Evolutionary conservation across 768 basidiomycete species (phyloP).

Genomic region (Tricholoma flavovirens): DNA sequence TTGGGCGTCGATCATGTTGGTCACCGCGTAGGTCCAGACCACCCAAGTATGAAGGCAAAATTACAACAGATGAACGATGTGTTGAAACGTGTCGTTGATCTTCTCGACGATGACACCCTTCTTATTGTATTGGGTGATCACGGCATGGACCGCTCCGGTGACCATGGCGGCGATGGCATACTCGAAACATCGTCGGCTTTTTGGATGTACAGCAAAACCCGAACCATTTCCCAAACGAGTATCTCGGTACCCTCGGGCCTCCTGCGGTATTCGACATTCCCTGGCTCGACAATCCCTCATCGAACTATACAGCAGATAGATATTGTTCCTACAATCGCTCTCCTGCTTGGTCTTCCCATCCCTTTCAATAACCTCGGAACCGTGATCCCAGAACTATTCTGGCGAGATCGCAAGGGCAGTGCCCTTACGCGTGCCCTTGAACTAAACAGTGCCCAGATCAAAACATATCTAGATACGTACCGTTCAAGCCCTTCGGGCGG

Average conservation of each 20-base stretch:
- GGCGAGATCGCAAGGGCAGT: constrained; percentile 35
- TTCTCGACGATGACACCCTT: constrained; percentile 81
- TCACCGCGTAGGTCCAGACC: constrained; percentile 88
- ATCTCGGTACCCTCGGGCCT: constrained; percentile 42
- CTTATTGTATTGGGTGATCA: constrained; percentile 93
- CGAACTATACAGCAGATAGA: constrained; percentile 90
- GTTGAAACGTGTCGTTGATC: constrained; percentile 62
- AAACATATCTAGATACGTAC: constrained; percentile 71
- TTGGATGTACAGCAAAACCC: constrained; percentile 89
- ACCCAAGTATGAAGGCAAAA: constrained; percentile 81
- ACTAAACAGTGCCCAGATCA: constrained; percentile 72
- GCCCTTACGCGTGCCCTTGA: constrained; percentile 55
- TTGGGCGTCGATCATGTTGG: constrained; percentile 97
- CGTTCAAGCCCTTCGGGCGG: constrained; percentile 60
- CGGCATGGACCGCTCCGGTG: constrained; percentile 92
- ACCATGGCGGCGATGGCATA: constrained; percentile 89
- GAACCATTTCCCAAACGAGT: constrained; percentile 34
- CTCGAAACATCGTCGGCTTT: constrained; percentile 81
- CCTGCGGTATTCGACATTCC: constrained; percentile 52
- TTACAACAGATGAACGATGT: constrained; percentile 85
- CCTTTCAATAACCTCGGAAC: constrained; percentile 94
- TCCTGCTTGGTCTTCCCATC: constrained; percentile 88
- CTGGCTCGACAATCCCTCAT: constrained; percentile 45
- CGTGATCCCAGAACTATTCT: constrained; percentile 89
- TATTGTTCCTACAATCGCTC: constrained; percentile 80